Conservation (phyloP, 2,329 filamentous ascomycete genomes). For the Sclerotinia nivalis region DNA sequence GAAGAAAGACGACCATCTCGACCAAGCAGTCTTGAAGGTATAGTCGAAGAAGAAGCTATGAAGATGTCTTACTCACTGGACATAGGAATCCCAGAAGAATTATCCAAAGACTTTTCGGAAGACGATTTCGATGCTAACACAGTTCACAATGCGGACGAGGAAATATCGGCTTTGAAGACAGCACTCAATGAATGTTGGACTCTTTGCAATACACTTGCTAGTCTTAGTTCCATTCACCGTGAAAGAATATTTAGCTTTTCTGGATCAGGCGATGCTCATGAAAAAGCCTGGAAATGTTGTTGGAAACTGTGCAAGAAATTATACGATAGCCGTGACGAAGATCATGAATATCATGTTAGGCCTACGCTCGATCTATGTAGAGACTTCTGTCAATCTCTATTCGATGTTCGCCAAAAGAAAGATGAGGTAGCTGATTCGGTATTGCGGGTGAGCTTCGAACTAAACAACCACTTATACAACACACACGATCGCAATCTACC, state of each 20-base stretch:
- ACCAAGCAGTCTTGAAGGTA: conserved; percentile 73
- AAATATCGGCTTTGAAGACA: conserved; percentile 68
- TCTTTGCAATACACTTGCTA: conserved; percentile 86
- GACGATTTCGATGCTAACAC: conserved; percentile 50
- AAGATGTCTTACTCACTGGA: conserved; percentile 35
- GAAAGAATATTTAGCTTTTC: conserved; percentile 76
- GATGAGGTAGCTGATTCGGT: conserved; percentile 84
- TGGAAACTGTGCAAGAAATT: conserved; percentile 91
- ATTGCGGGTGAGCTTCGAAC: conserved; percentile 86
- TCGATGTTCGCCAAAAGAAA: conserved; percentile 77
- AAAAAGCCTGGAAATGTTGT: conserved; percentile 89
- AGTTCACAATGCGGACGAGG: conserved; percentile 53
- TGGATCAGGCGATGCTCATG: conserved; percentile 73
- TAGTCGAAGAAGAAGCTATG: conserved; percentile 36
- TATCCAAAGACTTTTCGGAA: conserved; percentile 47
- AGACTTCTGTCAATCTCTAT: conserved; percentile 88
- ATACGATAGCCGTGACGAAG: conserved; percentile 77
- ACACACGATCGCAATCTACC: conserved; percentile 83
- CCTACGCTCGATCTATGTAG: conserved; percentile 83
- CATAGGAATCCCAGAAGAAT: conserved; percentile 44
- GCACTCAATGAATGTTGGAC: conserved; percentile 91
- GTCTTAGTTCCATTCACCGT: conserved; percentile 79
- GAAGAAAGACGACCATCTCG: conserved; percentile 55
- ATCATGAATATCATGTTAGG: conserved; percentile 65
- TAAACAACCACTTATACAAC: conserved; percentile 94